Base-by-base conservation (phyloP, 768 basidiomycete genomes). In the Xerocomellus chrysenteron region DNA sequence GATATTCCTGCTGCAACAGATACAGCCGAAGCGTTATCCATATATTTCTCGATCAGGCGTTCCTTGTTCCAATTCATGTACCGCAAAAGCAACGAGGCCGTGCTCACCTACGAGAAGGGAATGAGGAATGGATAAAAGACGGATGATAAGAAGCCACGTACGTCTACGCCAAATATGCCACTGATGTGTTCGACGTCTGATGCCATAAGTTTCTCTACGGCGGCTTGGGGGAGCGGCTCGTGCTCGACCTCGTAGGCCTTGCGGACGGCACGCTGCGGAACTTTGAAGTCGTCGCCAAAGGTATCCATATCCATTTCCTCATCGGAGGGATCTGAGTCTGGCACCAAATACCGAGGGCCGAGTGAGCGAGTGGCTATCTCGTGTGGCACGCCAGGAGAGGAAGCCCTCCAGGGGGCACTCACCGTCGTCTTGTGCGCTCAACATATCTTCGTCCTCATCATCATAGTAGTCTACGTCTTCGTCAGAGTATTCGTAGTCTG, bases 31-130 rank as follows among this genome's bases (percentile, higher is more conserved):
- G 92, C 83, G 57, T 93, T 90, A 65, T 98, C 96, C 94, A 97
- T 97, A 75, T 92, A 98, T 71, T 92, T 90, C 75, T 98, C 96
- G 63, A 94, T 92, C 21, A 99, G 82, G 54, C 88, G 87, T 70
- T 99, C 97, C 68, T 92, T 92, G 79, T 98, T 98, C 97, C 97
- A 99, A 53, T 81, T 78, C 78, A 88, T 83, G 74, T 90, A 76
- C 30, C 94, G 85, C 56, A 99, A 76, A 7, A 99, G 80, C 32
- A 94, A 75, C 3, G 85, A 80, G 5, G 94, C 94, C 3, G 82
- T 82, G 64, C 82, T 82, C 2, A 73, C 63, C 93, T 94, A 68
- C 19, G 41, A 50, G 24, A 14, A 21, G n/a, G 48, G 8, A 21
- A 47, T 62, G 33, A 52, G 45, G n/a, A 50, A 7, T 11, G 26